phyloP scores from a whole-genome alignment of 2,329 filamentous ascomycete species.

The Colletotrichum costaricense region DNA sequence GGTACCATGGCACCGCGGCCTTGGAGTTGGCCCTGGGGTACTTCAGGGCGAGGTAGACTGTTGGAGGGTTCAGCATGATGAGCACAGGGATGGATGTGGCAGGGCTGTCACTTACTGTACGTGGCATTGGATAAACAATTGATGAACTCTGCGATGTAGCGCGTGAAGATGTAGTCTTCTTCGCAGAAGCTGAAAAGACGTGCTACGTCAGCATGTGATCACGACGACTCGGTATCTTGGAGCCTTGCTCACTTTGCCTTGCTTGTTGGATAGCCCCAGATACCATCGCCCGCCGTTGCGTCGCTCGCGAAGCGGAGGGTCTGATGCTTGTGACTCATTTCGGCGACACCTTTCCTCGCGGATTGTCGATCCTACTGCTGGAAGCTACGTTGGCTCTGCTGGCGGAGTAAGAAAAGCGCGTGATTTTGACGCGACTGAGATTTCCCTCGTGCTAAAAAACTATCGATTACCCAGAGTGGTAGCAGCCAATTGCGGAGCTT shows the following conservation, averaged over 20 bases:
- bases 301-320: constrained; percentile 51
- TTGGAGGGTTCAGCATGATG: background rate
- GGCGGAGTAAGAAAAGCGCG: background rate
- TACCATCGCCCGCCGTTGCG: constrained; percentile 45
- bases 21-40: constrained; percentile 46
- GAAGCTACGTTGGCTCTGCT: background rate
- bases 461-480: background rate
- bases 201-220: constrained; percentile 7
- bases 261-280: constrained; percentile 53
- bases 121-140: constrained; percentile 55
- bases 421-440: constrained; percentile 1
- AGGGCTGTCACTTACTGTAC: constrained; percentile 38
- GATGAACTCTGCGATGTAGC: constrained; percentile 56
- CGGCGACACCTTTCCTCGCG: background rate
- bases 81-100: background rate
- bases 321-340: constrained; percentile 44
- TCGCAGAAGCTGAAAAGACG: constrained; percentile 32
- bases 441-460: background rate
- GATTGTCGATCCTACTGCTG: background rate
- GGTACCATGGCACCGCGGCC: constrained; percentile 45
- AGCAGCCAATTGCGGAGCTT: background rate
- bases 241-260: constrained; percentile 48
- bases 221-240: background rate
- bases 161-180: constrained; percentile 51
- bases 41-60: constrained; percentile 55